Conservation (phyloP, 192 early-diverging fungal species). For the Powellomyces hirtus region DNA sequence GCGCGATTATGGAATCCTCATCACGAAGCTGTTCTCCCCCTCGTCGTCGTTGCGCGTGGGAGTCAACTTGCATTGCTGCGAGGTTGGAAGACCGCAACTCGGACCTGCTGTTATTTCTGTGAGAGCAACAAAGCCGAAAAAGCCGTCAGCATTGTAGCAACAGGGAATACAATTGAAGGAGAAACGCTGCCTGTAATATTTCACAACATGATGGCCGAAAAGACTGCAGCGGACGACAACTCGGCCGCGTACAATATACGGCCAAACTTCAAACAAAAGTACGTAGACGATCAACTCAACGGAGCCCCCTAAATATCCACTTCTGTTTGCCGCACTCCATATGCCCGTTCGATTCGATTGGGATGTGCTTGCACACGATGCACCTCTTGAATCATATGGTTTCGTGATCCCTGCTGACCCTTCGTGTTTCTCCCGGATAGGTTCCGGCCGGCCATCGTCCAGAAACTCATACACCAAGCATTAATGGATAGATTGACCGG, state of each 20-base stretch:
- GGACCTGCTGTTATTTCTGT: too few relatives aligned
- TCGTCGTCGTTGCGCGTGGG: too few relatives aligned
- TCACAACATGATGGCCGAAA: conserved; percentile 3
- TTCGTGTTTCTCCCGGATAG: conserved; percentile 19
- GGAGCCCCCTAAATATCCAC: neutral
- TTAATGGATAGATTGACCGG: conserved; percentile 46
- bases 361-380: neutral
- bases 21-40: too few relatives aligned
- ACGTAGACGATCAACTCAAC: neutral
- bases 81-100: too few relatives aligned
- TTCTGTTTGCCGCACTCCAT: neutral
- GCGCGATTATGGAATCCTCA: too few relatives aligned
- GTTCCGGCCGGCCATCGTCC: conserved; percentile 50
- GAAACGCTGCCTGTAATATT: too few relatives aligned
- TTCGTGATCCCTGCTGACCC: neutral
- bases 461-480: conserved; percentile 46
- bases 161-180: too few relatives aligned
- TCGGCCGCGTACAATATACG: conserved; percentile 40
- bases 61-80: too few relatives aligned
- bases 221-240: conserved; percentile 8
- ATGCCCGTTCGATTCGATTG: neutral
- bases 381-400: neutral
- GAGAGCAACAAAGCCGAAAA: too few relatives aligned
- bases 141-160: too few relatives aligned
- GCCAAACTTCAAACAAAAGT: conserved; percentile 63